Conservation (phyloP, 495 filamentous ascomycete species). For the Penicillium canescens region DNA sequence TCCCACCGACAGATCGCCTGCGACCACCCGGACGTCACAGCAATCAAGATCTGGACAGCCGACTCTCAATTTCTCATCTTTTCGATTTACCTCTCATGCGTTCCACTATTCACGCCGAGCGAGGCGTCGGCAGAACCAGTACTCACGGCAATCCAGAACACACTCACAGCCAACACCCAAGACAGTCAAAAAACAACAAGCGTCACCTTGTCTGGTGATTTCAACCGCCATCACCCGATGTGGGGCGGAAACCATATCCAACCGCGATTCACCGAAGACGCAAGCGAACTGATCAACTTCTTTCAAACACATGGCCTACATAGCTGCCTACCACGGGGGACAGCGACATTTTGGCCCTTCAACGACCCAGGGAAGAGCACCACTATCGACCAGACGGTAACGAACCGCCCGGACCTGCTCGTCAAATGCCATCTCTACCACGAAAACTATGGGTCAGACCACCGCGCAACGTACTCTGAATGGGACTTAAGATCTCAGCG, state of each 20-base stretch:
- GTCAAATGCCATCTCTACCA: constrained; percentile 22
- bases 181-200: constrained; percentile 1
- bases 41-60: constrained; percentile 23
- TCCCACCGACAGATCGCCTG: constrained; percentile 22
- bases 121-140: constrained; percentile 1
- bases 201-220: constrained; percentile 22
- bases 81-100: constrained; percentile 15
- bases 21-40: constrained; percentile 22
- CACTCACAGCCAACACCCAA: background rate
- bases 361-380: constrained; percentile 18
- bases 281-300: constrained; percentile 19
- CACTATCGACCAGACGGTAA: constrained; percentile 20
- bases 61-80: constrained; percentile 20
- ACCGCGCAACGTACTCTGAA: constrained; percentile 21
- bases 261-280: constrained; percentile 16
- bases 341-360: constrained; percentile 16
- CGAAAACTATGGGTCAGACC: constrained; percentile 21
- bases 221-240: constrained; percentile 25
- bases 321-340: constrained; percentile 15
- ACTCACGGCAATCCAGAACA: constrained; percentile 13
- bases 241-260: constrained; percentile 20
- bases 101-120: constrained; percentile 3
- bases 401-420: constrained; percentile 12
- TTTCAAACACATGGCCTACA: constrained; percentile 15
- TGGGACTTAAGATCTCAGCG: constrained; percentile 14